Evolutionary conservation across 108 stramenopile species (phyloP).

Genomic region (Hondaea fermentalgiana): DNA sequence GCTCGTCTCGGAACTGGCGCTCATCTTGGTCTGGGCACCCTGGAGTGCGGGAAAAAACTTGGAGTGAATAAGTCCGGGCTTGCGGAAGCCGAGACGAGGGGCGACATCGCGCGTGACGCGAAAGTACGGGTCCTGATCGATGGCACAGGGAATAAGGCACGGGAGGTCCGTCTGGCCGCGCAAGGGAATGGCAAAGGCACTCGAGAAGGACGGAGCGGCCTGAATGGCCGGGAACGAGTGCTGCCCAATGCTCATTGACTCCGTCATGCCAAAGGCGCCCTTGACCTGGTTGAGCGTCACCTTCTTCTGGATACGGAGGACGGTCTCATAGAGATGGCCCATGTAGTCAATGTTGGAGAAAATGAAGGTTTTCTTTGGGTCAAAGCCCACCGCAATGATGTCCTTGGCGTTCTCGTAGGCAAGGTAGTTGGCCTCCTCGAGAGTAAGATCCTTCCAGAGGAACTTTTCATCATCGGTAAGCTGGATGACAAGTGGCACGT

Average conservation of each 20-base stretch:
- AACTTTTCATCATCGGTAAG: constrained; percentile 99
- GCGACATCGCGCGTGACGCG: constrained; percentile 97
- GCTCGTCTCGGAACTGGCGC: constrained; percentile 62
- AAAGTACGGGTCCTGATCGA: constrained; percentile 99
- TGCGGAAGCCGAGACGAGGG: constrained; percentile 57
- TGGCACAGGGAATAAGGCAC: constrained; percentile 67
- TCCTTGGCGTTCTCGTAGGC: constrained; percentile 95
- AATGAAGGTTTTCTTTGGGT: constrained; percentile 73
- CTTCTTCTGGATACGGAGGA: constrained; percentile 89
- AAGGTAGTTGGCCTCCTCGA: constrained; percentile 72
- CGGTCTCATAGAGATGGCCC: constrained; percentile 88
- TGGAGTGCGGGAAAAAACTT: constrained; percentile 97
- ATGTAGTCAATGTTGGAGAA: constrained; percentile 92
- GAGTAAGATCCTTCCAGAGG: constrained; percentile 88
- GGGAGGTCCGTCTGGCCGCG: constrained; percentile 47
- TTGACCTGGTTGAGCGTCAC: constrained; percentile 85
- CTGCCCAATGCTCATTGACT: constrained; percentile 76
- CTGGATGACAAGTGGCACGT: constrained; percentile 92
- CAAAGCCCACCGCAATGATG: constrained; percentile 96
- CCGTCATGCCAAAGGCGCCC: constrained; percentile 93
- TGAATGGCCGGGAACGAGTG: constrained; percentile 84
- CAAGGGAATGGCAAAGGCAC: constrained; percentile 72
- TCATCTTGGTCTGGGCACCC: constrained; percentile 92
- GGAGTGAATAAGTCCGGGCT: constrained; percentile 91
- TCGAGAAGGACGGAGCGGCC: constrained; percentile 90